Evolutionary conservation across 1,139 yeast genomes (phyloP).

Genomic region (Wickerhamomyces sp.): DNA sequence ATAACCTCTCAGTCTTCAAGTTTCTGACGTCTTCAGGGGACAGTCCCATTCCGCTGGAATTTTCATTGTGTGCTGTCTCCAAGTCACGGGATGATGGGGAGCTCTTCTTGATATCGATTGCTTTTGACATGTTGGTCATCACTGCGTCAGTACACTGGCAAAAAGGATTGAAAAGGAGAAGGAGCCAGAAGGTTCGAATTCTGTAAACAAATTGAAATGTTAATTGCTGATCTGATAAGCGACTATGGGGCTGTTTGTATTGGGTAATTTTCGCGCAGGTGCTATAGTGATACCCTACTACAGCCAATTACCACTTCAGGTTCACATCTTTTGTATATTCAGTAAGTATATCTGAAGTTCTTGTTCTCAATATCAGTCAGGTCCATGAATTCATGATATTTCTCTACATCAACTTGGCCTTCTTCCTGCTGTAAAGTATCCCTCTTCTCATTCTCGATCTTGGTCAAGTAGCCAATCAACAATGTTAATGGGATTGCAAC

Average conservation of each 20-base stretch:
- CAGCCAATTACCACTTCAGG: too few relatives aligned
- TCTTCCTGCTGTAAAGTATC: constrained; percentile 19
- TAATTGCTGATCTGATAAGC: too few relatives aligned
- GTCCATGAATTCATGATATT: constrained; percentile 40
- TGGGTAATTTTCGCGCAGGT: not conserved
- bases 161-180: not conserved
- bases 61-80: not conserved
- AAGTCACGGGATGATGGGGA: not conserved
- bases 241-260: not conserved
- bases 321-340: not conserved
- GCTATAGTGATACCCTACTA: too few relatives aligned
- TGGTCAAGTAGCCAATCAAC: constrained; percentile 28
- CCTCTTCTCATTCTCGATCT: constrained; percentile 27
- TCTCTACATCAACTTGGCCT: constrained; percentile 27
- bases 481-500: constrained; percentile 19
- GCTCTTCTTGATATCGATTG: not conserved
- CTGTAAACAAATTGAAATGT: too few relatives aligned
- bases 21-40: constrained; percentile 5
- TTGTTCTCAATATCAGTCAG: constrained; percentile 46
- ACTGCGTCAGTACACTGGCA: too few relatives aligned
- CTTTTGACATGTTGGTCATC: not conserved
- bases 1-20: constrained; percentile 4
- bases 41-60: not conserved
- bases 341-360: constrained; percentile 34
- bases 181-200: too few relatives aligned